Evolutionary conservation across 176 grass and related monocot genomes (phyloP).

Genomic region (Musa itinerans): DNA sequence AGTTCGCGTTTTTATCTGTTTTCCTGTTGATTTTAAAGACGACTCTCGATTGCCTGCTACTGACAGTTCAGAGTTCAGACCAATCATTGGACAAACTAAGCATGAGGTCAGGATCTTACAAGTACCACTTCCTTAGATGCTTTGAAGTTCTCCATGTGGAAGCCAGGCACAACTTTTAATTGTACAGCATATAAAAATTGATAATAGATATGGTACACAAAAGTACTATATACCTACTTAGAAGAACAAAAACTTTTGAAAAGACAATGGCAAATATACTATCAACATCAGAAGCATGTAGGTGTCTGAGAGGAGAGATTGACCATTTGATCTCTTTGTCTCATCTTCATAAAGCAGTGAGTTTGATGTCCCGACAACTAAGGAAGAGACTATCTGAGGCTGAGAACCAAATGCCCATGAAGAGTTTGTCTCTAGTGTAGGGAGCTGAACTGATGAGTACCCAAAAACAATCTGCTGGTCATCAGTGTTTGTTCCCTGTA

Average conservation of each 20-base stretch:
- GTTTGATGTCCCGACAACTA: constrained; percentile 30
- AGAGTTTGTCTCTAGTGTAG: constrained; percentile 83
- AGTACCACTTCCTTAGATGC: not conserved
- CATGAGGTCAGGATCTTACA: not conserved
- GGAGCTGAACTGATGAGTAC: constrained; percentile 70
- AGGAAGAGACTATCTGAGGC: constrained; percentile 32
- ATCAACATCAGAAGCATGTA: not conserved
- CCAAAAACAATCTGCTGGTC: constrained; percentile 65
- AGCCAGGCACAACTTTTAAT: not conserved
- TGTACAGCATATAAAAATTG: not conserved
- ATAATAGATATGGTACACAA: not conserved
- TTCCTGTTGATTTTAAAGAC: no score
- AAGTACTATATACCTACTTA: not conserved
- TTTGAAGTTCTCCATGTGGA: not conserved
- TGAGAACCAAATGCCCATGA: constrained; percentile 69
- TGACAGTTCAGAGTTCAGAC: no score
- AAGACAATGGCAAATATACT: not conserved
- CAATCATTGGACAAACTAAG: no score
- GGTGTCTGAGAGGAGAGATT: constrained; percentile 1
- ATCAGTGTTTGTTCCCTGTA: constrained; percentile 23
- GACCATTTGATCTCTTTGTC: constrained; percentile 38
- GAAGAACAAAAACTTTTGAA: not conserved
- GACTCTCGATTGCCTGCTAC: no score
- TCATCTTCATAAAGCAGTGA: constrained; percentile 20
- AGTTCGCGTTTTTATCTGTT: no score